Evolutionary conservation across 352 stramenopile species (phyloP).

Genomic region (Elongisporangium prolatum): DNA sequence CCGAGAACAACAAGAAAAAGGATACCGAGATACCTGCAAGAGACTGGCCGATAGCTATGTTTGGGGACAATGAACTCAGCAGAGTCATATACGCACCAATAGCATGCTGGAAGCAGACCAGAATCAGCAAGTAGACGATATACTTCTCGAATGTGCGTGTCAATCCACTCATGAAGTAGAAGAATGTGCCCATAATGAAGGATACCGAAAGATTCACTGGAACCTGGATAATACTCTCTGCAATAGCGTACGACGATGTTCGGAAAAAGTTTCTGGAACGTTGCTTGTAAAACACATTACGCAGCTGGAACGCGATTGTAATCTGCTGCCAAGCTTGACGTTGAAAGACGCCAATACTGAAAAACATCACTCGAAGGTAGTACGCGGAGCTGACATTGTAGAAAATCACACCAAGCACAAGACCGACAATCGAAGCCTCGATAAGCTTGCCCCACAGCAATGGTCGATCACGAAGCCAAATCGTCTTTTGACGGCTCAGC

Average conservation of each 20-base stretch:
- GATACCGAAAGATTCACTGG: constrained; percentile 53
- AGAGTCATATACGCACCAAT: constrained; percentile 44
- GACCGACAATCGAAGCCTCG: constrained; percentile 54
- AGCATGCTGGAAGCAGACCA: constrained; percentile 59
- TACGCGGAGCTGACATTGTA: constrained; percentile 31
- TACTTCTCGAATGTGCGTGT: constrained; percentile 43
- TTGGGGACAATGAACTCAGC: constrained; percentile 29
- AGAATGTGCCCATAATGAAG: too few species aligned
- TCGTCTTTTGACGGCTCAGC: constrained; percentile 34
- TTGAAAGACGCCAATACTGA: constrained; percentile 39
- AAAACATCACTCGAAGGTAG: constrained; percentile 62
- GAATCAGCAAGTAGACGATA: constrained; percentile 60
- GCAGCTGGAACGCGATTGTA: constrained; percentile 61
- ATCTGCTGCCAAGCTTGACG: constrained; percentile 59
- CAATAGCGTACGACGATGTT: constrained; percentile 65
- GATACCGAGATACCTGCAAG: constrained; percentile 29
- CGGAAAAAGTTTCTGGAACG: constrained; percentile 80
- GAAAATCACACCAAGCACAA: constrained; percentile 63
- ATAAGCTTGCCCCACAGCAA: constrained; percentile 36
- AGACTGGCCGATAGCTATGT: constrained; percentile 32
- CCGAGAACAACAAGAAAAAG: constrained; percentile 53
- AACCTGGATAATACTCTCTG: constrained; percentile 35
- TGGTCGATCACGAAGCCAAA: constrained; percentile 38
- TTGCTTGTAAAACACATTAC: constrained; percentile 87
- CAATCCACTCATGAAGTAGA: constrained; percentile 61